Conservation (phyloP, 805 yeast species). For the Maudiozyma saulgeensis region DNA sequence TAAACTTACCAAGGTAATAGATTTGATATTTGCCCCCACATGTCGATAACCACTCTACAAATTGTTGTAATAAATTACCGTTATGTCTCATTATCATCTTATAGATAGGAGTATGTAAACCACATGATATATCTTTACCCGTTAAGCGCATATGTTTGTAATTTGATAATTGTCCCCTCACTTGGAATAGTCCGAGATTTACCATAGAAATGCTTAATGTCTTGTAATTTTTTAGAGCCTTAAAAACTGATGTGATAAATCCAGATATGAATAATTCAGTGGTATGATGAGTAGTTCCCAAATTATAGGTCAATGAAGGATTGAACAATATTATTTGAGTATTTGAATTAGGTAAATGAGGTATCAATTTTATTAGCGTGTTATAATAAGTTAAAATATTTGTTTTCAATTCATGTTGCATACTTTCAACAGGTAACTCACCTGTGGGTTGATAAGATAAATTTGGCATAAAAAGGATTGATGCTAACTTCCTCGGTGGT, state of each 20-base stretch:
- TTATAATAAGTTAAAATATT: slow-evolving; percentile 18
- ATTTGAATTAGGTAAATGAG: slow-evolving; percentile 10
- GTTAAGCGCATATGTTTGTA: slow-evolving; percentile 20
- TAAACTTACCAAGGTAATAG: slow-evolving; percentile 18
- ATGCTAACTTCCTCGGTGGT: slow-evolving; percentile 11
- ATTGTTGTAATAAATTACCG: slow-evolving; percentile 13
- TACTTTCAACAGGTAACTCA: slow-evolving; percentile 11
- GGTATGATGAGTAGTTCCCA: slow-evolving; percentile 18
- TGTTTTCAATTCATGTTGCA: slow-evolving; percentile 19
- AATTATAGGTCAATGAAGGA: slow-evolving; percentile 23
- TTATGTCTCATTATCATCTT: slow-evolving; percentile 17
- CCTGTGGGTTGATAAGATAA: slow-evolving; percentile 27
- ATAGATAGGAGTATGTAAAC: slow-evolving; percentile 22
- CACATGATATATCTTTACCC: slow-evolving; percentile 20
- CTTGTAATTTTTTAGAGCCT: slow-evolving; percentile 9
- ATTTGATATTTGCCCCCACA: slow-evolving; percentile 7
- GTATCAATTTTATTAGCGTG: slow-evolving; percentile 16
- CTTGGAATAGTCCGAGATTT: slow-evolving; percentile 22
- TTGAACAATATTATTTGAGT: slow-evolving; percentile 23
- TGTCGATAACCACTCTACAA: slow-evolving; percentile 9
- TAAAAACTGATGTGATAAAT: slow-evolving; percentile 15
- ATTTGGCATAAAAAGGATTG: slow-evolving; percentile 27
- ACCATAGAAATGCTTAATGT: slow-evolving; percentile 13
- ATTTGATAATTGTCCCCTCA: slow-evolving; percentile 27
- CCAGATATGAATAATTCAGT: slow-evolving; percentile 25